Evolutionary conservation across 2,329 filamentous ascomycete genomes (phyloP), one percentile per base, ranked within the genome.

Genomic region (Neofusicoccum cordaticola): DNA sequence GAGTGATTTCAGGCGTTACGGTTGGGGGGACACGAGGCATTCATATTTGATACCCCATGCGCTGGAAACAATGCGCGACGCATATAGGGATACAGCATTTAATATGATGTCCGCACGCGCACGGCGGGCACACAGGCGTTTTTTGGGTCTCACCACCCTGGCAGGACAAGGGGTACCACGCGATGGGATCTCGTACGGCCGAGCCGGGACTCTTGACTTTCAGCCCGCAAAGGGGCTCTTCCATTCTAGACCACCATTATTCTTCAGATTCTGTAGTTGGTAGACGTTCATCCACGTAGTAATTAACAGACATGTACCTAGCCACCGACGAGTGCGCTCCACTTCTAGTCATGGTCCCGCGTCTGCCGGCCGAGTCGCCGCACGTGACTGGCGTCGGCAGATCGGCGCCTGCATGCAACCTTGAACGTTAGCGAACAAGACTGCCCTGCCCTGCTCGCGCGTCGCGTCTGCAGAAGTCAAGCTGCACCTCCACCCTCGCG

Each of bases 1-100:
- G 56, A 17, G 19, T 60, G 39, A 47, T 48, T 60, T 60, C 56
- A 60, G 56, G 56, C 56, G 41, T 60, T 60, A 60, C 56, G 56
- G 56, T 60, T 60, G 56, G 31, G 42, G 42, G 56, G 56, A 60
- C 56, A 60, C 56, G 56, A 60, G 44, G 31, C 56, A 60, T 60
- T 60, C 56, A 47, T 47, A 60, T 63, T 63, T 63, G 61, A 63
- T 63, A 63, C 61, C 58, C 61, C 48, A 47, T 39, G 61, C 61
- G 41, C 61, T 63, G 48, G 48, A 60, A 60, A 60, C 56, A 60
- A 35, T 47, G 56, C 56, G 56, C 56, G 56, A 60, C 56, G 42
- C 56, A 60, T 60, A 60, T 60, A 60, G 56, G 56, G 56, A 47
- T 60, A 47, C 56, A 60, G 39, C 56, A 47, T 60, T 60, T 60